Percentiles rank a stretch among this genome's conserved stretches.
Evolutionary conservation across 2,329 filamentous ascomycete species (phyloP).

Genomic region (Neonectria neomacrospora): DNA sequence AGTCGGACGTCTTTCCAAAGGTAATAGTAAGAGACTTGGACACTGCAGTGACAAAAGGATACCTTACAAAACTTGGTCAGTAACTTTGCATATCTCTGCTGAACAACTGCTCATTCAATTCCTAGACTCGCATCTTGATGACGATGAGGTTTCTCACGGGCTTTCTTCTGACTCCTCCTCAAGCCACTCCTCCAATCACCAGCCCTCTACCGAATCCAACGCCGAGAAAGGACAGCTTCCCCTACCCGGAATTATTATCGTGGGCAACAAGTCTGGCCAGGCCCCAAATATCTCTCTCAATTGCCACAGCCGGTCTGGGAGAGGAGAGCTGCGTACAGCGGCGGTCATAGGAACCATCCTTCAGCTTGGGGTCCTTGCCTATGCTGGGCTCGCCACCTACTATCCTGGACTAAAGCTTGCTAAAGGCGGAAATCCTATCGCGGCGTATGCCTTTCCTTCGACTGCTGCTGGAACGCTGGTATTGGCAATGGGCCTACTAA

Average conservation of each 20-base stretch:
- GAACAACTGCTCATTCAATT: not conserved
- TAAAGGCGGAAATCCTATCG: slow-evolving; percentile 22
- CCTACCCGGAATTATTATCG: not conserved
- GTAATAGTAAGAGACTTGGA: not conserved
- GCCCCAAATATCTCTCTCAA: slow-evolving; percentile 25
- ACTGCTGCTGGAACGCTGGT: slow-evolving; percentile 42
- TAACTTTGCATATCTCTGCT: not conserved
- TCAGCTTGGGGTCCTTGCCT: slow-evolving; percentile 41
- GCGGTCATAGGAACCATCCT: slow-evolving; percentile 36
- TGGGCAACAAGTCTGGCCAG: not conserved
- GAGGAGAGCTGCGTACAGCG: slow-evolving; percentile 25
- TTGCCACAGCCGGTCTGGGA: slow-evolving; percentile 3
- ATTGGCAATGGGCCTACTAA: slow-evolving; percentile 42
- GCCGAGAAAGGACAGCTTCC: not conserved
- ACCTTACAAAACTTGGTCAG: not conserved
- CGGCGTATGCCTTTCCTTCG: slow-evolving; percentile 42
- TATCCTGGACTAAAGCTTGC: slow-evolving; percentile 15
- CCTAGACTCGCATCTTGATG: not conserved
- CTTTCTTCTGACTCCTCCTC: not conserved
- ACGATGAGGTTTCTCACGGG: not conserved
- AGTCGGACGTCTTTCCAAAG: not conserved
- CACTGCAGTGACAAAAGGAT: not conserved
- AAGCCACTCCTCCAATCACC: too few relatives aligned
- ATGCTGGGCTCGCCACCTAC: slow-evolving; percentile 26
- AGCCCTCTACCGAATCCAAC: not conserved